Percentiles rank a stretch among this genome's conserved stretches.
phyloP scores from a whole-genome alignment of 805 yeast species.

The Schwanniomyces vanrijiae region DNA sequence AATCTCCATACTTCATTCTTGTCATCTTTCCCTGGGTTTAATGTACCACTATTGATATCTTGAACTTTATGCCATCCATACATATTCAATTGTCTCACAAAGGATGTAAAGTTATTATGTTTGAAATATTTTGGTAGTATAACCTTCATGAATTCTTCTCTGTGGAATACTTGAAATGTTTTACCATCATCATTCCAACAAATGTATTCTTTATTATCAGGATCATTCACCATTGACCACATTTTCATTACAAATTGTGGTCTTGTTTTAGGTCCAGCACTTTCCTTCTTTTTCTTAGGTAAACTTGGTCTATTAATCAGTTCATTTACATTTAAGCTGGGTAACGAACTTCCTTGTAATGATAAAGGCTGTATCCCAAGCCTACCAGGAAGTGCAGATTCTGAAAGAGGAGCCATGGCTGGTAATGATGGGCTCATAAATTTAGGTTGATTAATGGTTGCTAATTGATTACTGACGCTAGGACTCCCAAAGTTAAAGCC shows the following conservation, averaged over 20 bases:
- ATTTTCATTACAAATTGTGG: constrained; percentile 93
- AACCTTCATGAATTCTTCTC: constrained; percentile 80
- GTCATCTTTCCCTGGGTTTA: constrained; percentile 36
- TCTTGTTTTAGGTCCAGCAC: constrained; percentile 49
- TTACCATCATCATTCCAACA: constrained; percentile 86
- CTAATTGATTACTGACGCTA: constrained; percentile 7
- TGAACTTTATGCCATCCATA: constrained; percentile 99
- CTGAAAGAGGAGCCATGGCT: constrained; percentile 29
- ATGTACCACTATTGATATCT: constrained; percentile 78
- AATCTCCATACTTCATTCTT: constrained; percentile 88
- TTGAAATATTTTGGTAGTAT: constrained; percentile 91
- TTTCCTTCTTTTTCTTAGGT: constrained; percentile 31
- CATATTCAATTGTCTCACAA: constrained; percentile 95
- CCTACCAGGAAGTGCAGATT: constrained; percentile 26
- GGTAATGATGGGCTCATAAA: constrained; percentile 18
- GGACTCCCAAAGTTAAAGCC: background rate
- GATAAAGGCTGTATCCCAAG: constrained; percentile 17
- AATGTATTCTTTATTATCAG: constrained; percentile 64
- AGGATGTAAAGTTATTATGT: constrained; percentile 91
- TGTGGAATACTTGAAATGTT: constrained; percentile 78
- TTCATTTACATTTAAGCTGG: constrained; percentile 1
- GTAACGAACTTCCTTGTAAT: constrained; percentile 3
- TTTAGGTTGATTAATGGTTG: constrained; percentile 11
- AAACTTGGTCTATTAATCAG: background rate
- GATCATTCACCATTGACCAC: constrained; percentile 95